Percentiles rank a stretch among this genome's conserved stretches.
phyloP scores from a whole-genome alignment of 2,329 filamentous ascomycete species.

The Clonostachys byssicola region DNA sequence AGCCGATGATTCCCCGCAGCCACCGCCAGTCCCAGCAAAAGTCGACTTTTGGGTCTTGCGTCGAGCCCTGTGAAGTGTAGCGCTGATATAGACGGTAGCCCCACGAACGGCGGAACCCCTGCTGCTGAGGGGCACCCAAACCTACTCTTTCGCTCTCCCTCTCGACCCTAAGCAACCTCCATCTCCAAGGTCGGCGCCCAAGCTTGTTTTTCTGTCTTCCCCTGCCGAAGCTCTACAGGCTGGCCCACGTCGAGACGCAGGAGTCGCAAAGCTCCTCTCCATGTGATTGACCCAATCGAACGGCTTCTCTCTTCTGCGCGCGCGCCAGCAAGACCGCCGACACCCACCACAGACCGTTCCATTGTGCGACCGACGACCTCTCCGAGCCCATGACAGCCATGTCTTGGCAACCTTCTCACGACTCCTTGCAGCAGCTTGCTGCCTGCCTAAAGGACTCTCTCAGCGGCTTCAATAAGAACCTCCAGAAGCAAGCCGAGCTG shows the following conservation, averaged over 20 bases:
- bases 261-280: neutral
- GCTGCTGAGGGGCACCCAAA: too few relatives aligned
- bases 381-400: conserved; percentile 42
- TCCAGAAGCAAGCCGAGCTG: conserved; percentile 85
- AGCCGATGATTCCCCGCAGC: too few relatives aligned
- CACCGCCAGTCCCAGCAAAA: too few relatives aligned
- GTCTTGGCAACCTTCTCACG: conserved; percentile 89
- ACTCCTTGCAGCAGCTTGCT: conserved; percentile 85
- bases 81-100: too few relatives aligned
- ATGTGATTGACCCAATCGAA: conserved; percentile 1
- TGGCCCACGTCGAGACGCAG: neutral
- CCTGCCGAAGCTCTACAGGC: too few relatives aligned
- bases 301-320: neutral
- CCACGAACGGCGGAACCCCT: too few relatives aligned
- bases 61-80: too few relatives aligned
- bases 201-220: too few relatives aligned
- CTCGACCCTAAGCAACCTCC: too few relatives aligned
- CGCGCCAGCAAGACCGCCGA: neutral
- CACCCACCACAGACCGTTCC: conserved; percentile 2
- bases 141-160: too few relatives aligned
- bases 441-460: conserved; percentile 88
- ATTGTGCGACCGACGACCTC: conserved; percentile 10
- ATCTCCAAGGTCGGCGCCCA: too few relatives aligned
- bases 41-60: too few relatives aligned
- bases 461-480: conserved; percentile 72